Evolutionary conservation across 169 alveolate genomes (phyloP), one percentile per base, ranked within the genome.

Genomic region (Plasmodium adleri): DNA sequence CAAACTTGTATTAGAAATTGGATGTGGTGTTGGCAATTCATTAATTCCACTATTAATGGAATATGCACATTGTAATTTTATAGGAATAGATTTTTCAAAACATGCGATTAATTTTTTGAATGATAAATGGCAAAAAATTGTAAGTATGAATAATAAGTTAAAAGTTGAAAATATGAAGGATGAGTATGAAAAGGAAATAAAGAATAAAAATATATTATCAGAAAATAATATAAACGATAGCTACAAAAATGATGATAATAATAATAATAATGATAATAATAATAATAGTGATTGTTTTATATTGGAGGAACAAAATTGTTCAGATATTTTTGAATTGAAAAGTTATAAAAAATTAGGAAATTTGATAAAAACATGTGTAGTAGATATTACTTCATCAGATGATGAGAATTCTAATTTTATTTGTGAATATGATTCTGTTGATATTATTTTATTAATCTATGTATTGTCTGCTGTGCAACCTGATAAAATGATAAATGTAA

Each of bases 1-100:
- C 6, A 80, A 80, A 62, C 59, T 67, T 6, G 88, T 96, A 64
- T 83, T 95, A 39, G 98, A 97, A 92, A 92, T 95, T 67, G 99
- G 99, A 28, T 97, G 99, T 93, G 99, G 99, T 32, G 99, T 97
- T 0, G 99, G 99, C 1, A 96, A 97, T 88, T 96, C 98, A 24
- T 88, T 97, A 75, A 95, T 95, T 72, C 99, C 99, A 12, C 91
- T 97, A 43, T 89, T 94, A 56, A 67, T 88, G 52, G 75, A 92
- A 52, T 94, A 94, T 71, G 91, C 89, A 10, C 17, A 89, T 62
- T 93, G 94, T 10, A 74, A 93, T 80, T 96, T 95, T 45, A 93
- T 96, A 83, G 98, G 97, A n/a, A 94, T 96, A 89, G 99, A 97
- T 92, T 96, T 97, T 90, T 94, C 98, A 6, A 74, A 88, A 47